Evolutionary conservation across 495 filamentous ascomycete genomes (phyloP).

Genomic region (Penicillium fimorum): DNA sequence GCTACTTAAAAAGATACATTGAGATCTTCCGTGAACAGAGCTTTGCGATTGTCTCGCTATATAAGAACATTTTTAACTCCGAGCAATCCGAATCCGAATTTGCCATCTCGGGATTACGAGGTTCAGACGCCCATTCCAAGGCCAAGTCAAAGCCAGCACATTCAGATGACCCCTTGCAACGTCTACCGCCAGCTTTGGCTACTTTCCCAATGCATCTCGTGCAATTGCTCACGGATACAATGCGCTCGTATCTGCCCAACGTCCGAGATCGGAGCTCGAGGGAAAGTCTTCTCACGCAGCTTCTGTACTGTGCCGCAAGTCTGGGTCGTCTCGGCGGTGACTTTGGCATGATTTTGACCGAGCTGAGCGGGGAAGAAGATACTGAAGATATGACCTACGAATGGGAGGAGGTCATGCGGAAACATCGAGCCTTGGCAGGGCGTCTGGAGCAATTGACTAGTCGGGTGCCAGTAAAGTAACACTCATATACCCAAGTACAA

Average conservation of each 20-base stretch:
- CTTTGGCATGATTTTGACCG: constrained; percentile 83
- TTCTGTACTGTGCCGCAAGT: constrained; percentile 93
- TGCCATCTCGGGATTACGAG: constrained; percentile 33
- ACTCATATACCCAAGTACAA: constrained; percentile 4
- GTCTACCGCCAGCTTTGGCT: constrained; percentile 71
- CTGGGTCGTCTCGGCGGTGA: constrained; percentile 89
- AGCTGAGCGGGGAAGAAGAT: constrained; percentile 54
- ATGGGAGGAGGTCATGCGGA: constrained; percentile 90
- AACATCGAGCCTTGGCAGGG: constrained; percentile 83
- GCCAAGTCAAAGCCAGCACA: constrained; percentile 20
- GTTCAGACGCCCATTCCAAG: constrained; percentile 35
- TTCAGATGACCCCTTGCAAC: constrained; percentile 58
- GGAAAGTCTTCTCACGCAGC: constrained; percentile 89
- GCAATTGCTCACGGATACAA: constrained; percentile 72
- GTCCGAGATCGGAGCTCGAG: constrained; percentile 73
- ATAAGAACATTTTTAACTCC: constrained; percentile 79
- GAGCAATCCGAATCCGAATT: constrained; percentile 39
- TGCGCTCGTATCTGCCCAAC: constrained; percentile 77
- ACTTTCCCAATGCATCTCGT: constrained; percentile 88
- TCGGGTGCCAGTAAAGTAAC: constrained; percentile 25
- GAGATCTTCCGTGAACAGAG: constrained; percentile 98
- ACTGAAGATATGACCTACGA: constrained; percentile 54
- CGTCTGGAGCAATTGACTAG: constrained; percentile 76
- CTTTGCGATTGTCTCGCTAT: constrained; percentile 91
- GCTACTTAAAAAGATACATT: constrained; percentile 91